A percentile compares a stretch with the other conserved stretches of the same genome.
These are phyloP conservation scores for Inonotus obliquus DNA, from an alignment of 1,284 basidiomycete species.

Conservation along the genomic window DNA sequence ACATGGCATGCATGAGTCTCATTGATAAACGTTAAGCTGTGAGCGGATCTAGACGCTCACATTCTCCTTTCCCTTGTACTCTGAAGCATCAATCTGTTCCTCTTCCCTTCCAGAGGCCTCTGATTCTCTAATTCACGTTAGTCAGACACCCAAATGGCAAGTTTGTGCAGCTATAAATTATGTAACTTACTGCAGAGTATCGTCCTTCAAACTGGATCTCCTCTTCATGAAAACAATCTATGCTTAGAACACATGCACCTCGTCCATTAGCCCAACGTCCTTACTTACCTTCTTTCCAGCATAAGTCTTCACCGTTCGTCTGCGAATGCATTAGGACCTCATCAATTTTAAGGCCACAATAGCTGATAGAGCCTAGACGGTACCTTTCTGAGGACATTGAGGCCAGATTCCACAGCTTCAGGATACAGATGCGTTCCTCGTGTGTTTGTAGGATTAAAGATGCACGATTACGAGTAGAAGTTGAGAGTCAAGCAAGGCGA, in stretches of 20 bases:
- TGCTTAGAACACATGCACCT: neutral
- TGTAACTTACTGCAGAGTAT: neutral
- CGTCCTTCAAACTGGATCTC: neutral
- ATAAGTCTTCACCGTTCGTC: conserved; percentile 10
- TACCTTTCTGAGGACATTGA: conserved; percentile 8
- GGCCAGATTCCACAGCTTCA: neutral
- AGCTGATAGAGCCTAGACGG: neutral
- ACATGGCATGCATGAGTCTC: too few species aligned
- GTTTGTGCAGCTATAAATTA: neutral
- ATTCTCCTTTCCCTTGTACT: neutral
- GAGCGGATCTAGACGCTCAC: neutral
- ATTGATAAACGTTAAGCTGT: too few species aligned
- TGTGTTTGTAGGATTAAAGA: too few species aligned
- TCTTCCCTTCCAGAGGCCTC: neutral
- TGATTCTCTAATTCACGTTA: neutral
- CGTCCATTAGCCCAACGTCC: neutral
- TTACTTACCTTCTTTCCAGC: conserved; percentile 9
- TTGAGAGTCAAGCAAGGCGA: neutral
- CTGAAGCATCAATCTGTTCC: neutral
- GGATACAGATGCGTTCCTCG: neutral
- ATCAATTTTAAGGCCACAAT: neutral
- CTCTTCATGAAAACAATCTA: neutral
- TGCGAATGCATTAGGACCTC: neutral
- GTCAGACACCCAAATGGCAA: neutral
- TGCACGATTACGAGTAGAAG: neutral